Percentiles rank a stretch among this genome's conserved stretches.
Evolutionary conservation across 805 yeast species (phyloP).

Genomic region (Candida andamanensis): DNA sequence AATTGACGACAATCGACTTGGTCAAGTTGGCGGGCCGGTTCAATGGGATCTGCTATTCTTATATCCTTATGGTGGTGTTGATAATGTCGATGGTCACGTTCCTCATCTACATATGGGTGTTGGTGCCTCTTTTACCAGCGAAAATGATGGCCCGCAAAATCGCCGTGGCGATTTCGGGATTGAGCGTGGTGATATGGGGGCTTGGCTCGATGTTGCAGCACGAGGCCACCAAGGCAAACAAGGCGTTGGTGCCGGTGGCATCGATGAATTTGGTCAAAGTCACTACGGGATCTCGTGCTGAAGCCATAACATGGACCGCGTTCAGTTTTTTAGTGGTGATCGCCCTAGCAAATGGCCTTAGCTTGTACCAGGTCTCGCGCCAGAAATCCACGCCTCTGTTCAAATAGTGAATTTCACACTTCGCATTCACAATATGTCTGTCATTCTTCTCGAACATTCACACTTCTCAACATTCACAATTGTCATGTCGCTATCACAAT

Average conservation of each 20-base stretch:
- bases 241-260: slow-evolving; percentile 40
- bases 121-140: slow-evolving; percentile 48
- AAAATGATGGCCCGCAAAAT: slow-evolving; percentile 16
- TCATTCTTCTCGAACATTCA: too few species aligned
- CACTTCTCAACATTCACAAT: too few species aligned
- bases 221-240: slow-evolving; percentile 47
- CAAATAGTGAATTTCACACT: too few species aligned
- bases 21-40: slow-evolving; percentile 43
- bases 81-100: slow-evolving; percentile 39
- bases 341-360: slow-evolving; percentile 30
- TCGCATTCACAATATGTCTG: too few species aligned
- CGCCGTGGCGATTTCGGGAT: slow-evolving; percentile 27
- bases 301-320: slow-evolving; percentile 57
- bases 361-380: slow-evolving; percentile 22
- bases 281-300: slow-evolving; percentile 46
- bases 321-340: slow-evolving; percentile 45
- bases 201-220: slow-evolving; percentile 61
- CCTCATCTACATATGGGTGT: slow-evolving; percentile 24
- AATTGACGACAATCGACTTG: slow-evolving; percentile 31
- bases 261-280: slow-evolving; percentile 47
- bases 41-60: slow-evolving; percentile 48
- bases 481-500: too few species aligned
- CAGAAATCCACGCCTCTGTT: slow-evolving; percentile 3
- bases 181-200: slow-evolving; percentile 51
- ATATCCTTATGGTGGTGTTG: slow-evolving; percentile 45